Percentiles rank a stretch among this genome's conserved stretches.
phyloP scores from a whole-genome alignment of 164 flowering plant genomes.

The Macadamia tetraphylla region DNA sequence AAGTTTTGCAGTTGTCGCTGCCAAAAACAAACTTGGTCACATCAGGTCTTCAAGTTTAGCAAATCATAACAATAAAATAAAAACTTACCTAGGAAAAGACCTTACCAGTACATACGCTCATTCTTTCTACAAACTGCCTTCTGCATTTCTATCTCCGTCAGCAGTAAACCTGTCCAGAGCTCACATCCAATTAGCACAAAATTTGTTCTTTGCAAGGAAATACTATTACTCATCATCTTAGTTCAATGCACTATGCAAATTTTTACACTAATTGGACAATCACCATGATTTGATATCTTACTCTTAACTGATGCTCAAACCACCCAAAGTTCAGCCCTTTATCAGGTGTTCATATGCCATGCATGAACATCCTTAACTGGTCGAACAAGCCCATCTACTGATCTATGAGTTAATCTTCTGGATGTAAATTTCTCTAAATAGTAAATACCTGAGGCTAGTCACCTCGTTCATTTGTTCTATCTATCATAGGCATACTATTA shows the following conservation, averaged over 20 bases:
- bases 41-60: neutral
- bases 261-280: too few species aligned
- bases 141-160: conserved; percentile 23
- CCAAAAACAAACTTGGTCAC: conserved; percentile 4
- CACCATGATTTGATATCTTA: too few species aligned
- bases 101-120: conserved; percentile 58
- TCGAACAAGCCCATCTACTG: too few species aligned
- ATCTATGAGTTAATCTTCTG: too few species aligned
- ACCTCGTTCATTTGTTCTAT: neutral
- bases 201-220: neutral
- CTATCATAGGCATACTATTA: neutral
- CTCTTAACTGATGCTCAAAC: too few species aligned
- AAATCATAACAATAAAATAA: neutral
- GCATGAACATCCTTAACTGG: too few species aligned
- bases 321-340: too few species aligned
- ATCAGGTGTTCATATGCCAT: too few species aligned
- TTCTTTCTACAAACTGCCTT: conserved; percentile 14
- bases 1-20: conserved; percentile 61
- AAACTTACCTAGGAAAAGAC: neutral
- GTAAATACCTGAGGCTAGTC: too few species aligned
- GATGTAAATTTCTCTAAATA: too few species aligned
- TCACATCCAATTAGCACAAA: neutral
- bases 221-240: too few species aligned
- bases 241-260: too few species aligned
- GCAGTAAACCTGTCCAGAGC: conserved; percentile 29